A percentile compares a stretch with the other conserved stretches of the same genome.
Conservation (phyloP, 495 filamentous ascomycete genomes). For the Elasticomyces elasticus region DNA sequence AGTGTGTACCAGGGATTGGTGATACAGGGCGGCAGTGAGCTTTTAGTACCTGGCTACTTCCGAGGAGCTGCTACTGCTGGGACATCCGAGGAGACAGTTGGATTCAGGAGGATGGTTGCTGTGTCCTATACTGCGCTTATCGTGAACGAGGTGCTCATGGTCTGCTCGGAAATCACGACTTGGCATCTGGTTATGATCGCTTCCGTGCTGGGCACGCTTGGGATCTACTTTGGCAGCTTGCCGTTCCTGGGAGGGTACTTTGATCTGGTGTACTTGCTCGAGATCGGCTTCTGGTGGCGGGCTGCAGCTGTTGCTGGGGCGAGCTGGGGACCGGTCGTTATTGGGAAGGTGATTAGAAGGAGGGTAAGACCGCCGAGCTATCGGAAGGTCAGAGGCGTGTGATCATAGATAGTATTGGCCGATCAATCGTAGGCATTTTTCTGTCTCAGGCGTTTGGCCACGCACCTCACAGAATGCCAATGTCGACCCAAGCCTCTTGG, state of each 20-base stretch:
- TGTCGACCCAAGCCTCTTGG: too few species aligned
- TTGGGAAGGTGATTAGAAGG: slow-evolving; percentile 69
- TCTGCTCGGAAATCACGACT: slow-evolving; percentile 87
- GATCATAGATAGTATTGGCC: slow-evolving; percentile 1
- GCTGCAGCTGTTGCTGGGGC: slow-evolving; percentile 69
- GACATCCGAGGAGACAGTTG: background rate
- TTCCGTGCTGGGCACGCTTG: slow-evolving; percentile 66
- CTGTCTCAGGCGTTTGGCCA: too few species aligned
- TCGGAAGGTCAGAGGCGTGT: slow-evolving; percentile 73
- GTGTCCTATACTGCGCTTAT: slow-evolving; percentile 88
- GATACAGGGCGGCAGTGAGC: slow-evolving; percentile 84
- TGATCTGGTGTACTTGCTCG: slow-evolving; percentile 71
- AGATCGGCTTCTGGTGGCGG: slow-evolving; percentile 77
- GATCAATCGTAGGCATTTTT: background rate
- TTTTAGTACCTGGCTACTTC: slow-evolving; percentile 55
- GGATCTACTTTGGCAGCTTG: slow-evolving; percentile 69
- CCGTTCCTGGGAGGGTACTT: slow-evolving; percentile 88
- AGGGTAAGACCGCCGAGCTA: slow-evolving; percentile 88
- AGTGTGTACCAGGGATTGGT: slow-evolving; percentile 90
- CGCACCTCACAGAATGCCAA: too few species aligned
- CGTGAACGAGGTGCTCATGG: slow-evolving; percentile 93
- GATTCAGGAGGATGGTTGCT: slow-evolving; percentile 60
- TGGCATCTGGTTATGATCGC: slow-evolving; percentile 95
- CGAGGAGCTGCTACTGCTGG: slow-evolving; percentile 39
- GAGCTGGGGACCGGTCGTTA: slow-evolving; percentile 75